Evolutionary conservation across 139 green algal genomes (phyloP).

Genomic region (Ostreobium quekettii): DNA sequence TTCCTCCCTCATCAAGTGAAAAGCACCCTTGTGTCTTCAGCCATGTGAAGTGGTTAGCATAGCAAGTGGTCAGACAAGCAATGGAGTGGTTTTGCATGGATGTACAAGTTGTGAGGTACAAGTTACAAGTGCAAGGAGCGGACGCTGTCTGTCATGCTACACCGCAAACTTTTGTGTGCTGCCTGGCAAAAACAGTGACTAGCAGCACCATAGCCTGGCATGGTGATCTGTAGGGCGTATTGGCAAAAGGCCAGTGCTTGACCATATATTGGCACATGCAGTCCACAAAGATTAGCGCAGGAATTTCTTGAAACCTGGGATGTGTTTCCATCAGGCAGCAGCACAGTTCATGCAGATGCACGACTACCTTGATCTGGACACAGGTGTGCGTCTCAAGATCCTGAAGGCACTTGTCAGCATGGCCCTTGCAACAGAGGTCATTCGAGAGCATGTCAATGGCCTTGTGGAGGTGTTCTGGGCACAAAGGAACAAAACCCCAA

Average conservation of each 20-base stretch:
- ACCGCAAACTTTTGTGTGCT: background rate
- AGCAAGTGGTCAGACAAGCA: too few species aligned
- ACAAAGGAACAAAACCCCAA: slow-evolving; percentile 7
- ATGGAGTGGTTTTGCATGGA: too few species aligned
- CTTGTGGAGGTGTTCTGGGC: slow-evolving; percentile 39
- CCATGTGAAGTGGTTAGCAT: too few species aligned
- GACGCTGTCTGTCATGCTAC: too few species aligned
- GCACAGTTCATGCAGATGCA: slow-evolving; percentile 24
- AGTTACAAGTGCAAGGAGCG: too few species aligned
- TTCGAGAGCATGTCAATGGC: slow-evolving; percentile 41
- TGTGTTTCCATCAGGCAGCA: slow-evolving; percentile 20
- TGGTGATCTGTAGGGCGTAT: background rate
- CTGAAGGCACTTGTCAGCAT: slow-evolving; percentile 49
- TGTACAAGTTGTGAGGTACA: too few species aligned
- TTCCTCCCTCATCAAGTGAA: too few species aligned
- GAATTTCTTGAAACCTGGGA: background rate
- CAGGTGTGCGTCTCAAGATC: slow-evolving; percentile 44
- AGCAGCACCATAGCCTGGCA: background rate
- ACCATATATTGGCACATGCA: background rate
- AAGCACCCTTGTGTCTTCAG: too few species aligned
- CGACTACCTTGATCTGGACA: slow-evolving; percentile 53
- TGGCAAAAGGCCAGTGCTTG: background rate
- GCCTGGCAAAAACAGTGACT: background rate
- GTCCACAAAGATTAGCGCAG: background rate
- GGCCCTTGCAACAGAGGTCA: slow-evolving; percentile 44